These are phyloP conservation scores for Diutina neorugosa DNA, from an alignment of 1,139 yeast genomes.

Conservation along the genomic window DNA sequence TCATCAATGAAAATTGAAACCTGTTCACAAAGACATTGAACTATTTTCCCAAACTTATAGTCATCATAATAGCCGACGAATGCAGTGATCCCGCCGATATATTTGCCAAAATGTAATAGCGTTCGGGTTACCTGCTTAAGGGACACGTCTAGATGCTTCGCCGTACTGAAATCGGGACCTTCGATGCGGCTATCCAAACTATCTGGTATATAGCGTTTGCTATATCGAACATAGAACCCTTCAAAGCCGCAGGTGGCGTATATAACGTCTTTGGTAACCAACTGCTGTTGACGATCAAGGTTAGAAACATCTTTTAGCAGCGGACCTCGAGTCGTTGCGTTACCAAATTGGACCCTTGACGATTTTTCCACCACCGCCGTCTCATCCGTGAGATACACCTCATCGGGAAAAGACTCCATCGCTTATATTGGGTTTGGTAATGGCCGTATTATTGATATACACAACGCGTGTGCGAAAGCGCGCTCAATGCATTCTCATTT, in stretches of 20 bases:
- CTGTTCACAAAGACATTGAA: constrained; percentile 61
- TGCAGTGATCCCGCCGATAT: constrained; percentile 39
- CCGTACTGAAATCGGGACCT: constrained; percentile 71
- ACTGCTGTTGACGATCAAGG: constrained; percentile 52
- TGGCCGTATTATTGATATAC: not conserved
- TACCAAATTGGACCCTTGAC: not conserved
- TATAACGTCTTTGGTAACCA: constrained; percentile 58
- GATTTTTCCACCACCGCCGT: not conserved
- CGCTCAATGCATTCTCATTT: no score
- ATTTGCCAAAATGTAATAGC: constrained; percentile 50
- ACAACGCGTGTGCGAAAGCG: not conserved
- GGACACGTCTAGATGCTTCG: constrained; percentile 62
- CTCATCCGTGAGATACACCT: not conserved
- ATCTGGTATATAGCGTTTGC: constrained; percentile 44
- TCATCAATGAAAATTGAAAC: constrained; percentile 35
- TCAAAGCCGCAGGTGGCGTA: constrained; percentile 65
- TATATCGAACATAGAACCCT: constrained; percentile 64
- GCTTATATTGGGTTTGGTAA: not conserved
- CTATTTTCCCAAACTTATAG: constrained; percentile 51
- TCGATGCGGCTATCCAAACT: constrained; percentile 23
- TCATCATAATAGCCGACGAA: constrained; percentile 49
- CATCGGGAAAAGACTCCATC: not conserved
- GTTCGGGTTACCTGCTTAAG: constrained; percentile 61
- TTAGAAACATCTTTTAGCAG: constrained; percentile 18
- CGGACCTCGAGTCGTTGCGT: not conserved